These are phyloP conservation scores for Aspergillus thermomutatus DNA, from an alignment of 2,329 filamentous ascomycete species.

Conservation along the genomic window DNA sequence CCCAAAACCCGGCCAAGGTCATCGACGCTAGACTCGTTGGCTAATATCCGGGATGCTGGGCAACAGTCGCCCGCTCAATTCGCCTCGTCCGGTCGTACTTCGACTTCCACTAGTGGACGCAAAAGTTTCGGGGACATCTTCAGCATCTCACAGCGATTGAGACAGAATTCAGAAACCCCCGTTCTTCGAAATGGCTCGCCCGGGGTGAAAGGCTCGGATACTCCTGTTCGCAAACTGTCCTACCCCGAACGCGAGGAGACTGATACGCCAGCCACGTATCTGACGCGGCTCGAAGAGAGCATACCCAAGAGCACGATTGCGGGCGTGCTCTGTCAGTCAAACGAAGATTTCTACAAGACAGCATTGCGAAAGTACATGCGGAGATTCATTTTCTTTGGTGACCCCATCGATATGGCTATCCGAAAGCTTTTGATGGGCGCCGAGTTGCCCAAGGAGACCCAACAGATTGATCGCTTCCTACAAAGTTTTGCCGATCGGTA, in stretches of 20 bases:
- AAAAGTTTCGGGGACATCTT: slow-evolving; percentile 93
- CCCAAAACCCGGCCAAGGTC: slow-evolving; percentile 66
- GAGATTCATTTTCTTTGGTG: slow-evolving; percentile 89
- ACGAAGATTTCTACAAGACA: slow-evolving; percentile 75
- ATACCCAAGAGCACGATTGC: slow-evolving; percentile 80
- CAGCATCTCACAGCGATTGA: slow-evolving; percentile 67
- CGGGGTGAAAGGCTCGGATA: slow-evolving; percentile 57
- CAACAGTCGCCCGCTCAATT: slow-evolving; percentile 63
- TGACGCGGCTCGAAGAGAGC: slow-evolving; percentile 76
- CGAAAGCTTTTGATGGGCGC: slow-evolving; percentile 95
- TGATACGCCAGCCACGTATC: slow-evolving; percentile 85
- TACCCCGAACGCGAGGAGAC: slow-evolving; percentile 79
- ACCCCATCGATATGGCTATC: slow-evolving; percentile 97
- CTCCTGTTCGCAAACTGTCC: slow-evolving; percentile 65
- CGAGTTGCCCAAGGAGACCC: slow-evolving; percentile 92
- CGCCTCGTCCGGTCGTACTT: slow-evolving; percentile 61
- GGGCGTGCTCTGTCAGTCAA: slow-evolving; percentile 78
- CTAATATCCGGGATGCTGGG: slow-evolving; percentile 68
- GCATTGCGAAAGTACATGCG: slow-evolving; percentile 94
- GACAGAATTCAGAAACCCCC: slow-evolving; percentile 74
- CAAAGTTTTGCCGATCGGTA: slow-evolving; percentile 95
- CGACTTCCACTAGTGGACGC: slow-evolving; percentile 77
- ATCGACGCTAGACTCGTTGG: slow-evolving; percentile 82
- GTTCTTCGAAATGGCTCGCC: slow-evolving; percentile 64
- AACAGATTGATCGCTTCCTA: slow-evolving; percentile 92